Evolutionary conservation across 495 filamentous ascomycete genomes (phyloP).

Genomic region (Bryoglossum gracile): DNA sequence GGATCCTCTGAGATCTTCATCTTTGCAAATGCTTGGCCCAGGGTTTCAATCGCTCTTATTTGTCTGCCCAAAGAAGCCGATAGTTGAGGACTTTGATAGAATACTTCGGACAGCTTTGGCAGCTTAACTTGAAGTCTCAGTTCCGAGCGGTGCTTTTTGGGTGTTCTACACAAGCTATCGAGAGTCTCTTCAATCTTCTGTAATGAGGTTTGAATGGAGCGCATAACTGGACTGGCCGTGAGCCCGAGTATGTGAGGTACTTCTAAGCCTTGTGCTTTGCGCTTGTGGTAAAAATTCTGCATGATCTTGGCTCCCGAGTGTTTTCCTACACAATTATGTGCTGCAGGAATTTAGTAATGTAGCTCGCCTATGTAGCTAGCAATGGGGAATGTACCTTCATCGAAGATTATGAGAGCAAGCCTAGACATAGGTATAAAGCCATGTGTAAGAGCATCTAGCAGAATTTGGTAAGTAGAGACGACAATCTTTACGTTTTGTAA

Average conservation of each 20-base stretch:
- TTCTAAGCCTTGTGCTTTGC: constrained; percentile 27
- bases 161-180: constrained; percentile 64
- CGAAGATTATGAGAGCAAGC: constrained; percentile 71
- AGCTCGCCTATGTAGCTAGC: not conserved
- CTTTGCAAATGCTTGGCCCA: constrained; percentile 30
- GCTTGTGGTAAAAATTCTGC: constrained; percentile 62
- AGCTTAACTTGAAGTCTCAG: constrained; percentile 59
- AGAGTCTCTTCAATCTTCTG: constrained; percentile 65
- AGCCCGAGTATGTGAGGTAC: constrained; percentile 76
- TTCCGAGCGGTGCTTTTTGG: constrained; percentile 63
- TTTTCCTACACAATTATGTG: constrained; percentile 58
- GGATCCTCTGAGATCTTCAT: constrained; percentile 67
- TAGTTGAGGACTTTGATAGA: constrained; percentile 31
- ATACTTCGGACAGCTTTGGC: constrained; percentile 50
- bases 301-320: constrained; percentile 74
- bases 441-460: constrained; percentile 73
- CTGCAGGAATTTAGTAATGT: constrained; percentile 31
- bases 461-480: constrained; percentile 68
- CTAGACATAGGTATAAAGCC: constrained; percentile 65
- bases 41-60: constrained; percentile 30
- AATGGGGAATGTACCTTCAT: constrained; percentile 60
- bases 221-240: constrained; percentile 75
- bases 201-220: constrained; percentile 43
- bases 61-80: not conserved
- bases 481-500: constrained; percentile 63